Conservation (phyloP, 208 protist genomes). For the Tritrichomonas foetus region DNA sequence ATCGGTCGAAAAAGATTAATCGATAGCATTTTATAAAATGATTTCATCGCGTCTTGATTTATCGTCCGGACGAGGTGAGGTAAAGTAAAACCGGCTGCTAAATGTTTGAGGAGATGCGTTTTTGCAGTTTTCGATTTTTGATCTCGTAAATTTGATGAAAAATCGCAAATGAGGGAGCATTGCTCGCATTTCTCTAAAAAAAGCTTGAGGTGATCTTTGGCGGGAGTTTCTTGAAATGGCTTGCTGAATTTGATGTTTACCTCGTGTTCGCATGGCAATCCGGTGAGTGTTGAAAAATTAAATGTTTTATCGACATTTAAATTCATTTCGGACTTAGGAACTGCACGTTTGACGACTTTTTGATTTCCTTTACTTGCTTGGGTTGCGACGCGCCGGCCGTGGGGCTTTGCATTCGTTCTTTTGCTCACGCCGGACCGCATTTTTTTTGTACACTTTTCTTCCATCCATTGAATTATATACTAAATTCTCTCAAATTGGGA, state of each 20-base stretch:
- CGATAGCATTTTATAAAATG: conserved; percentile 25
- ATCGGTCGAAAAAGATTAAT: conserved; percentile 6
- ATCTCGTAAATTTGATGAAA: not conserved
- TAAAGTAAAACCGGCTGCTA: not conserved
- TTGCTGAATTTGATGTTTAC: not conserved
- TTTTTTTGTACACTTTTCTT: too few relatives aligned
- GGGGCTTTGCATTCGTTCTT: too few relatives aligned
- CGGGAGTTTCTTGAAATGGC: not conserved
- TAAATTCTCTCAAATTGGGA: too few relatives aligned
- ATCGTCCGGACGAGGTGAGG: not conserved
- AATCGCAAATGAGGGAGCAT: conserved; percentile 35
- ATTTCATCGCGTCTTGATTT: not conserved
- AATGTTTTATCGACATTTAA: not conserved
- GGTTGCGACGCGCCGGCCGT: too few relatives aligned
- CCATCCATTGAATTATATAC: too few relatives aligned
- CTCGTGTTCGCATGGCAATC: not conserved
- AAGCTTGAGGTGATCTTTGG: not conserved
- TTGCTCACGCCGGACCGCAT: too few relatives aligned
- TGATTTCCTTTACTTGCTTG: too few relatives aligned
- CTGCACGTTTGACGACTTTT: not conserved
- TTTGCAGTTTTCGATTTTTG: not conserved
- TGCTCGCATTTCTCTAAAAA: not conserved
- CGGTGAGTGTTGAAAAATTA: not conserved
- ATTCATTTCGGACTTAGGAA: not conserved
- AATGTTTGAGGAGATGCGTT: not conserved